phyloP scores from a whole-genome alignment of 345 rosid species.

The Heritiera fomes region DNA sequence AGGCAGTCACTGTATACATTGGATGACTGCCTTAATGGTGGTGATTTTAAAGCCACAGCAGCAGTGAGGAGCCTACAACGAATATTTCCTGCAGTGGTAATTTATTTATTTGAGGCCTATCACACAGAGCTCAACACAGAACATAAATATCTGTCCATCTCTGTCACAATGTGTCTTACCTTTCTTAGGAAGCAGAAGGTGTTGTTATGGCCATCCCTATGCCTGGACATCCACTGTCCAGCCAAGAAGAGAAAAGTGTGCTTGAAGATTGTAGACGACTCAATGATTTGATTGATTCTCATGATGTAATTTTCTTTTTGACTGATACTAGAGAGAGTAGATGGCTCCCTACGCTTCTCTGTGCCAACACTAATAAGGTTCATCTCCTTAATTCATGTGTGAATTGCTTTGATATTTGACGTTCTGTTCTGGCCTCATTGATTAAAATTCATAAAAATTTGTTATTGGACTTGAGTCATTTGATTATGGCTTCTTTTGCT shows the following conservation, averaged over 20 bases:
- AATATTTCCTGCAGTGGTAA: slow-evolving; percentile 90
- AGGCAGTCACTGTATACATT: slow-evolving; percentile 92
- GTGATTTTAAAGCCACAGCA: slow-evolving; percentile 79
- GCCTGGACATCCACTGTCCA: slow-evolving; percentile 93
- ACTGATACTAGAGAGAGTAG: slow-evolving; percentile 99
- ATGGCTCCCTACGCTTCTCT: slow-evolving; percentile 88
- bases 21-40: slow-evolving; percentile 83
- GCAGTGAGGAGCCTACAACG: slow-evolving; percentile 82
- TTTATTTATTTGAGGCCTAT: slow-evolving; percentile 22
- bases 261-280: slow-evolving; percentile 72
- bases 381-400: slow-evolving; percentile 16
- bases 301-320: slow-evolving; percentile 86
- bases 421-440: slow-evolving; percentile 1
- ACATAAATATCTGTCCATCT: not conserved
- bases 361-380: slow-evolving; percentile 85
- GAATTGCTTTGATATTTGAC: not conserved
- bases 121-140: not conserved
- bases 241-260: slow-evolving; percentile 71
- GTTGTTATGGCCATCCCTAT: slow-evolving; percentile 89
- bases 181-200: slow-evolving; percentile 69
- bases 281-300: slow-evolving; percentile 68
- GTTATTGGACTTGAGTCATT: not conserved
- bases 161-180: not conserved
- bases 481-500: not conserved
- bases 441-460: not conserved